Base-by-base conservation (phyloP, 2,329 filamentous ascomycete genomes). In the Sclerotinia glacialis region DNA sequence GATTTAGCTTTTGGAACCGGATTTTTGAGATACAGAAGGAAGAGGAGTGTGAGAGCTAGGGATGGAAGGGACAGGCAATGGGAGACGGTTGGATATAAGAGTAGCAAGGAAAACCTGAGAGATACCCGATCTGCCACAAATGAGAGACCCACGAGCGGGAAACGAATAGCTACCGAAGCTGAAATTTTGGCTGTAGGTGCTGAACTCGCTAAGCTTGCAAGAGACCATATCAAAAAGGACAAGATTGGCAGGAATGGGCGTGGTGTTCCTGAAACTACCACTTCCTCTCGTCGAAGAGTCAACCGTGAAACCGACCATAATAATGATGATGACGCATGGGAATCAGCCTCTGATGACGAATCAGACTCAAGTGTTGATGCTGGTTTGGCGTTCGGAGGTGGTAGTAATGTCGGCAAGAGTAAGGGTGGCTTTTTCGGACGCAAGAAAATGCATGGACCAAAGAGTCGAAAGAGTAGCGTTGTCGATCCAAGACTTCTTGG, bases 1-100 rank as follows among this genome's bases (percentile, higher is more conserved):
- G 89, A 91, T 74, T 78, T 91, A 68, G 88, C 88, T 12, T 91
- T 90, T 74, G 88, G 88, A 12, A 82, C 79, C 65, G 87, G 86
- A 21, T 88, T 83, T 63, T 67, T 76, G 18, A 75, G 71, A 67
- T 65, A 70, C 26, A 70, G 71, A 21, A 76, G 73, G 64, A 68
- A 67, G 28, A 72, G 70, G 46, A 40, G 70, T 11, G 70, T 73
- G 21, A 72, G 74, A 56, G 71, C 68, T 16, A 71, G 71, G 64
- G 71, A 68, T 28, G 73, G 72, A 8, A 74, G 71, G 67, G 72
- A 74, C 53, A 73, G 71, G 40, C 70, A 74, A 58, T 69, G 72
- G 54, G 73, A 67, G 44, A 69, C 68, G n/a, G 67, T 68, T n/a
- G 71, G 69, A 67, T 67, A 72, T 61, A 67, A 63, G 49, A 64